These are phyloP conservation scores for Cladorrhinum sp. DNA, from an alignment of 2,329 filamentous ascomycete species.

Conservation along the genomic window DNA sequence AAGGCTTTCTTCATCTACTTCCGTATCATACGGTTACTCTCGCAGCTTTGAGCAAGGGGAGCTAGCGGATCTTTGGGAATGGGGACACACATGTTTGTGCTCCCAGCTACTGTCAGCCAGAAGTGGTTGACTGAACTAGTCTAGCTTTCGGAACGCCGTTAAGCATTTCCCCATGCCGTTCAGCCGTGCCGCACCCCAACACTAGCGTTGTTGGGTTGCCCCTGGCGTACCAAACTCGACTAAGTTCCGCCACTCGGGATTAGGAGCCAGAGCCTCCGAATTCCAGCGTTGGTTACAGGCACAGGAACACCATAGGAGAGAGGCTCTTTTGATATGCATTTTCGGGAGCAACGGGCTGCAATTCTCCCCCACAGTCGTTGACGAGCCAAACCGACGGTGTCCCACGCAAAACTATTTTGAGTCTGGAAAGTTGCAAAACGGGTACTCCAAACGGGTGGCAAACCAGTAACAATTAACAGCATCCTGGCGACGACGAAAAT, in stretches of 20 bases:
- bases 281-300: slow-evolving; percentile 5
- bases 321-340: neutral
- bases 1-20: neutral
- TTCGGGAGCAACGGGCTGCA: neutral
- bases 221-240: slow-evolving; percentile 2
- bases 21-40: neutral
- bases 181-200: slow-evolving; percentile 13
- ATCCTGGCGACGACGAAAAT: no score
- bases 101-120: no score
- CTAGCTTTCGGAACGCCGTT: neutral
- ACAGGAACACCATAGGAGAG: neutral
- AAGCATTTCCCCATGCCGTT: slow-evolving; percentile 10
- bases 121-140: no score
- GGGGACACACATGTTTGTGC: no score
- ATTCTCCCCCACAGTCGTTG: neutral
- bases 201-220: slow-evolving; percentile 3
- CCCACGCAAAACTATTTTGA: neutral
- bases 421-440: neutral
- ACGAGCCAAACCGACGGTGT: neutral
- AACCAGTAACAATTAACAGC: neutral
- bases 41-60: no score
- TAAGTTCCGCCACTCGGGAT: slow-evolving; percentile 1
- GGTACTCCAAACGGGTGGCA: neutral
- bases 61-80: neutral
- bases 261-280: slow-evolving; percentile 11